Evolutionary conservation across 441 rosid species (phyloP), one percentile per base, ranked within the genome.

Genomic region (Erodium trifolium): DNA sequence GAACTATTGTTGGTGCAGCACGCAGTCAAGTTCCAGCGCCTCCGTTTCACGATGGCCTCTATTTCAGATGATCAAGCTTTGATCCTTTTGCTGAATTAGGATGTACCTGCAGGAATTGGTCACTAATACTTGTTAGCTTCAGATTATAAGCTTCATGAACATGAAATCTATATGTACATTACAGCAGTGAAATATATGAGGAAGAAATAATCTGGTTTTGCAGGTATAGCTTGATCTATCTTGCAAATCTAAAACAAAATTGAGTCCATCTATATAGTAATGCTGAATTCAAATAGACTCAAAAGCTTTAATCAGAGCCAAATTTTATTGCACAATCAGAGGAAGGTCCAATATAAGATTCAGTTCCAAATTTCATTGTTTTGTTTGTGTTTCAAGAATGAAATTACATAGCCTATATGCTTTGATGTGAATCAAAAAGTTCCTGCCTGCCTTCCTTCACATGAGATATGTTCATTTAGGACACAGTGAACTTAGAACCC

Each of bases 21-120:
- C 34, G 96, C 0, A 82, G 91, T 79, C 90, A 96, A 9, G 90
- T 94, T 73, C 86, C 91, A 37, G 88, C 90, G 64, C 82, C 96
- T 64, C 72, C 90, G 2, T 77, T 82, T 9, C 92, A 79, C 93
- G 4, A 81, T 89, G 57, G 57, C 57, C 29, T 92, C 96, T 3
- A 96, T 93, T 71, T 89, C 88, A 2, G 96, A 87, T 68, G 89
- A 88, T 49, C 95, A 88, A 68, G 47, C 47, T 6, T 41, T 41
- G 47, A 41, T 8, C 11, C 9, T 41, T 41, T 41, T 41, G 47
- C 47, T 41, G 47, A 41, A 41, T 41, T 5, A 7, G 47, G 47
- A 41, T 7, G 12, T 41, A 41, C 47, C 47, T 41, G 47, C 47
- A 41, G 47, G 47, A 41, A 11, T 41, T 41, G 47, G 47, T 41